These are phyloP conservation scores for Rosa persica DNA, from an alignment of 306 rosid genomes.

Conservation along the genomic window DNA sequence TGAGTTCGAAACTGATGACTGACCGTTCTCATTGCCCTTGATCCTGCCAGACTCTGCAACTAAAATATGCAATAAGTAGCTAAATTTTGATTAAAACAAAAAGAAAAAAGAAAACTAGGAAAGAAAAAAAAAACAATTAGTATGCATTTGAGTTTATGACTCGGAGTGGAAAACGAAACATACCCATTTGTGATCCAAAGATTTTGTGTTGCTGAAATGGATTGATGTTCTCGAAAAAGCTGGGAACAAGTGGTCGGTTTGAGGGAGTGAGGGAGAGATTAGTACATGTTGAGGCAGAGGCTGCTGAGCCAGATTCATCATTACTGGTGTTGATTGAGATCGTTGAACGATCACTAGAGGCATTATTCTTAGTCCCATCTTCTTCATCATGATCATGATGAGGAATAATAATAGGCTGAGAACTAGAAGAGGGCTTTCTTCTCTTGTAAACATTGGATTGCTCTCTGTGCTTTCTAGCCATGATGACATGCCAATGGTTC, in stretches of 20 bases:
- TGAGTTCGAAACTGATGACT: slow-evolving; percentile 66
- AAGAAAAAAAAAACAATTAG: not conserved
- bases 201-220: slow-evolving; percentile 24
- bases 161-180: not conserved
- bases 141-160: not conserved
- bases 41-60: slow-evolving; percentile 41
- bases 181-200: slow-evolving; percentile 42
- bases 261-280: slow-evolving; percentile 60
- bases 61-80: not conserved
- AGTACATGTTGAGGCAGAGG: slow-evolving; percentile 58
- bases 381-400: slow-evolving; percentile 10
- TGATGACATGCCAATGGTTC: slow-evolving; percentile 94
- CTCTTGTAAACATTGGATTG: slow-evolving; percentile 50
- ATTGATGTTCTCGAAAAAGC: slow-evolving; percentile 11
- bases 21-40: slow-evolving; percentile 26
- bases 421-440: slow-evolving; percentile 41
- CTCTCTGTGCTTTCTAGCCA: slow-evolving; percentile 79
- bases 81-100: not conserved
- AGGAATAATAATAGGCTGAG: slow-evolving; percentile 1
- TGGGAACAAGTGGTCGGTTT: slow-evolving; percentile 17
- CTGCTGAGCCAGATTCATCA: slow-evolving; percentile 33
- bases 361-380: slow-evolving; percentile 34
- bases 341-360: slow-evolving; percentile 42
- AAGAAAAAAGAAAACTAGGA: not conserved
- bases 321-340: slow-evolving; percentile 50